Base-by-base conservation (phyloP, 305 asterid genomes). In the Stenogyne calaminthoides region DNA sequence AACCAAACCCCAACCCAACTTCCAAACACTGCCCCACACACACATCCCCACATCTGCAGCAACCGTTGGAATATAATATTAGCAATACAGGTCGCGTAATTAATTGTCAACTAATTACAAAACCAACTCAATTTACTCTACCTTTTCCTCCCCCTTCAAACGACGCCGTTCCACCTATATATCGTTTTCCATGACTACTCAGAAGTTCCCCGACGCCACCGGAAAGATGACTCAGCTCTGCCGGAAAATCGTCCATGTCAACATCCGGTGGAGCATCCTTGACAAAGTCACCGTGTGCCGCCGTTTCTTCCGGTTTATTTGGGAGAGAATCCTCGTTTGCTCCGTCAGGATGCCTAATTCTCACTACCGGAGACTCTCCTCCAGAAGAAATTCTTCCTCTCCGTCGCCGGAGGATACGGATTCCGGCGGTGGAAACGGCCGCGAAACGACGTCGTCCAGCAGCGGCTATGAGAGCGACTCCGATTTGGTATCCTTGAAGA, bases 401-500 rank as follows among this genome's bases (percentile, higher is more conserved):
- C n/a, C n/a, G n/a, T n/a, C n/a, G 4, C 42, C 67, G 79, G 80
- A 74, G 58, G 61, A 49, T 42, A 7, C 52, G 27, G 84, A 66
- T 58, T 70, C 87, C 36, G 79, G 39, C 58, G 18, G 1, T 22
- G 25, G 12, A 6, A 80, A 66, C 2, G 73, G 73, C 57, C 66
- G 47, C 1, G 66, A 39, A 0, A 69, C 87, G 66, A 70, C 89
- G 65, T 69, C 82, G 69, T 75, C 82, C 34, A 77, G 91, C 51
- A 64, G 74, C 54, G 90, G 83, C 34, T 80, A 79, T 67, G 95
- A 86, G 40, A 87, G 82, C 78, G 98, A 89, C 74, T 89, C 97
- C 2, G 97, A 93, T 88, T 89, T 89, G 52, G 97, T 93, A 56
- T 75, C 89, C 49, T 83, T 93, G 76, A 93, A 93, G 89, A 91